Conservation (phyloP, 108 stramenopile genomes). For the Discostella pseudostelligera region DNA sequence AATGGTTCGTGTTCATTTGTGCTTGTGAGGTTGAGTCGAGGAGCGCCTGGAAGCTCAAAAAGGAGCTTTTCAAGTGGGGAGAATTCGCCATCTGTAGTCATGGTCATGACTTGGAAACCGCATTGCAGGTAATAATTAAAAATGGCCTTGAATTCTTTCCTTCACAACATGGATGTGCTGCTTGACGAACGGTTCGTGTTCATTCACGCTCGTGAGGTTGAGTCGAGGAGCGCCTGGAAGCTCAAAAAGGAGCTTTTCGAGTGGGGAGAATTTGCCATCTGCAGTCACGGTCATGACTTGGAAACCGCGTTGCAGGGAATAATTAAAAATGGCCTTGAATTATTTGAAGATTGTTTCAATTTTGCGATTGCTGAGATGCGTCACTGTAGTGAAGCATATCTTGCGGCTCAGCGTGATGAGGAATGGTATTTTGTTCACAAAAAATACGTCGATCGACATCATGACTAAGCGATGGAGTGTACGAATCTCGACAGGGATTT, state of each 20-base stretch:
- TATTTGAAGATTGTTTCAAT: slow-evolving; percentile 5
- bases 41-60: background rate
- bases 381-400: slow-evolving; percentile 4
- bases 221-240: background rate
- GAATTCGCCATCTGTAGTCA: background rate
- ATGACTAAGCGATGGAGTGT: background rate
- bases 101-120: background rate
- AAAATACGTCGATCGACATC: background rate
- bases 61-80: background rate
- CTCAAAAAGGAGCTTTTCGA: background rate
- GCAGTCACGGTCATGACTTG: slow-evolving; percentile 1
- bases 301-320: slow-evolving; percentile 5
- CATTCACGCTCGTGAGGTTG: slow-evolving; percentile 1
- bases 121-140: slow-evolving; percentile 5
- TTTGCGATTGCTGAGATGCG: background rate
- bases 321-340: background rate
- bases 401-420: background rate
- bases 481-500: background rate
- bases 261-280: background rate
- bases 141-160: slow-evolving; percentile 2
- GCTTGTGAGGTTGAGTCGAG: background rate
- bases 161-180: slow-evolving; percentile 8
- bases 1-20: slow-evolving; percentile 2
- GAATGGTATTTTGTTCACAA: slow-evolving; percentile 3
- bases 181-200: slow-evolving; percentile 8